phyloP scores from a whole-genome alignment of 2,329 filamentous ascomycete genomes.

The Aspergillus sp. region DNA sequence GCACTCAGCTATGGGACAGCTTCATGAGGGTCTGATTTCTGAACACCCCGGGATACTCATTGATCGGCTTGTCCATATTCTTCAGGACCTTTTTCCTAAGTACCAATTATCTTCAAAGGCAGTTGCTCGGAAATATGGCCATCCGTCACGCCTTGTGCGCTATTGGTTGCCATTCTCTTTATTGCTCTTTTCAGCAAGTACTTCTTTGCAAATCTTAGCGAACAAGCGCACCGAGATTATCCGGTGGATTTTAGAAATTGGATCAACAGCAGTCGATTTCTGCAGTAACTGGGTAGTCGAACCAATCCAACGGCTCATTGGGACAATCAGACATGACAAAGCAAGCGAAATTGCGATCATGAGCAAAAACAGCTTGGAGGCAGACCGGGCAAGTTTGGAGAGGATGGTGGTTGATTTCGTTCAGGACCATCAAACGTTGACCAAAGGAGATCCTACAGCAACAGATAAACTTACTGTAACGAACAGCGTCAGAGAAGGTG shows the following conservation, averaged over 20 bases:
- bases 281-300: conserved; percentile 96
- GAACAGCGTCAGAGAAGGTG: conserved; percentile 77
- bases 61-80: conserved; percentile 47
- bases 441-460: conserved; percentile 47
- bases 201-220: conserved; percentile 70
- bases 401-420: conserved; percentile 98
- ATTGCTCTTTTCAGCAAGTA: conserved; percentile 74
- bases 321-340: conserved; percentile 87
- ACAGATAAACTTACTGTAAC: conserved; percentile 67
- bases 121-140: conserved; percentile 60
- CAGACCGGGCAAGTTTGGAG: conserved; percentile 85
- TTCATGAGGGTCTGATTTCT: conserved; percentile 14
- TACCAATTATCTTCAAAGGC: conserved; percentile 54
- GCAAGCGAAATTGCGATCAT: conserved; percentile 93
- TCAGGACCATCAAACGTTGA: conserved; percentile 63
- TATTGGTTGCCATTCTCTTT: conserved; percentile 79
- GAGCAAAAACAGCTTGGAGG: conserved; percentile 84
- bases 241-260: conserved; percentile 72
- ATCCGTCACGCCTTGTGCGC: conserved; percentile 65
- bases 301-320: conserved; percentile 72
- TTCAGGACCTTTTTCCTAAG: conserved; percentile 60
- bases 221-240: conserved; percentile 70
- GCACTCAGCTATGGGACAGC: conserved; percentile 35
- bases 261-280: conserved; percentile 75
- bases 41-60: conserved; percentile 35